Evolutionary conservation across 2,329 filamentous ascomycete species (phyloP), one percentile per base, ranked within the genome.

Genomic region (Cladophialophora psammophila): DNA sequence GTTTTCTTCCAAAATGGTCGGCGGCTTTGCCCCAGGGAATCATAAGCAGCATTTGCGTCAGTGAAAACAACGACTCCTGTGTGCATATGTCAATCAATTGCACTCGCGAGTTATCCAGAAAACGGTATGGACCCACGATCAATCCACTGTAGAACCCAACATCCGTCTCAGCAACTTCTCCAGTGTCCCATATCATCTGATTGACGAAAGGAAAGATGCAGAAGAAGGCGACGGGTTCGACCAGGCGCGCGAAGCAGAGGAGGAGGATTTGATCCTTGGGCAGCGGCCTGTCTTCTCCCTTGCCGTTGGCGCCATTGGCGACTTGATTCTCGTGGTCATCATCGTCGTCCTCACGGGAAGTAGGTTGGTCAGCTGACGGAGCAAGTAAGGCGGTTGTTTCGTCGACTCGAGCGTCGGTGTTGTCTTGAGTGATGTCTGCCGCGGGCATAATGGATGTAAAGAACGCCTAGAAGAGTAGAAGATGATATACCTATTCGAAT

Each of bases 181-280:
- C 91, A 66, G 88, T 90, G 64, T 86, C 82, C 76, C 86, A 81
- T 42, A 92, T 88, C 91, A 94, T 94, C 74, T 90, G 82, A 74
- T 89, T 92, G 78, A 95, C 86, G 78, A 91, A 94, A 0, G 91
- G 90, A 73, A 94, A 91, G 76, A 94, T 92, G 75, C 85, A 88
- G 81, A 94, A 94, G 80, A 92, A 94, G n/a, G 91, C 90, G 48
- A 94, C 85, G 0, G 92, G 91, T 74, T 94, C 92, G 53, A 92
- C 82, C 32, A 91, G 75, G 5, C 91, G 87, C 1, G 89, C 88
- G 75, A 88, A 91, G 81, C 91, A 94, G 12, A 95, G 86, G 10
- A 91, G 78, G 36, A 90, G 77, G 60, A 95, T 88, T 76, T 94
- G 92, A n/a, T 76, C 61, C 68, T 80, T 82, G n/a, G 88, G 86